A percentile compares a stretch with the other conserved stretches of the same genome.
These are phyloP conservation scores for Eimeria maxima DNA, from an alignment of 169 alveolate genomes.

Conservation along the genomic window DNA sequence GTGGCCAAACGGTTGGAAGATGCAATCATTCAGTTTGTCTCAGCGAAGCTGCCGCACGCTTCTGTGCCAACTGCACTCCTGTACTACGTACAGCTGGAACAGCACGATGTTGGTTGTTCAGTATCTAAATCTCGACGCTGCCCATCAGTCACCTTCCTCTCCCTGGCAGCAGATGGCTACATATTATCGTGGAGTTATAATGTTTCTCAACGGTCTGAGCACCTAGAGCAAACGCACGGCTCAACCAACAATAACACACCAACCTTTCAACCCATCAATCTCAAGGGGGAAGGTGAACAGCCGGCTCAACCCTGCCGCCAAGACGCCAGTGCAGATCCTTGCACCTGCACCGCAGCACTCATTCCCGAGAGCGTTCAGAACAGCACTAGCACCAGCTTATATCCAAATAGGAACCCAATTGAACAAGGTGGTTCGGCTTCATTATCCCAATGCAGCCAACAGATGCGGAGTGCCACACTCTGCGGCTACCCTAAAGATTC, in stretches of 20 bases:
- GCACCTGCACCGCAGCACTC: background rate
- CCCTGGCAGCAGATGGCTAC: slow-evolving; percentile 69
- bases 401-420: background rate
- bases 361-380: background rate
- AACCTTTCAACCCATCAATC: background rate
- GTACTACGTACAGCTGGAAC: background rate
- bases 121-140: background rate
- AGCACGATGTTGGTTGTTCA: background rate
- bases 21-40: background rate
- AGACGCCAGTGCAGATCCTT: background rate
- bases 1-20: background rate
- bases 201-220: background rate
- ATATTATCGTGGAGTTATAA: slow-evolving; percentile 52
- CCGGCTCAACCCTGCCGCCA: slow-evolving; percentile 19
- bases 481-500: background rate
- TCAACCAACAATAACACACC: background rate
- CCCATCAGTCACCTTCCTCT: slow-evolving; percentile 9
- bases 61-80: slow-evolving; percentile 49
- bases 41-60: slow-evolving; percentile 50
- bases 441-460: background rate
- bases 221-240: background rate
- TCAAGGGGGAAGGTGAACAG: background rate
- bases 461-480: background rate
- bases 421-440: background rate
- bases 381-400: background rate